Evolutionary conservation across 139 green algal species (phyloP), one percentile per base, ranked within the genome.

Genomic region (Deuterostichococcus epilithicus): DNA sequence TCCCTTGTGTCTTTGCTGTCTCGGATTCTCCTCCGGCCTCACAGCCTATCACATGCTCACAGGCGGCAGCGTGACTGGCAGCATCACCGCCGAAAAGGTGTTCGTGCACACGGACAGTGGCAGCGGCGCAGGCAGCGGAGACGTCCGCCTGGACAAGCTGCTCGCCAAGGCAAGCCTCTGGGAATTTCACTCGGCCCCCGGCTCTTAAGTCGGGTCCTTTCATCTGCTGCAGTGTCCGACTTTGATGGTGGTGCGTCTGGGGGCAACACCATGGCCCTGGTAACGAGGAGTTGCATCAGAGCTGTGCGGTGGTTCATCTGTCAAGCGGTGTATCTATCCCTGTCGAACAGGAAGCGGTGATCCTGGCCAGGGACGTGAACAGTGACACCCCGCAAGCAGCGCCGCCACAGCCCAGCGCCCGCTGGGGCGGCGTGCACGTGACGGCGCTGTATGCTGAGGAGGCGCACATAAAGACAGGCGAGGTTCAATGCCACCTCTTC

Each of bases 381-480:
- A 28, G 18, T 20, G 28, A 3, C 52, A 63, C 18, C 52, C 20
- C 52, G 18, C 13, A 5, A 20, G 13, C 52, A 20, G 13, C 5
- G 52, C 52, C 3, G 18, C 18, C 52, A 5, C 52, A 63, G 20
- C 18, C 8, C 28, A 20, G 52, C 13, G 52, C 52, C 52, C 3
- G 10, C 52, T 63, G 52, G 52, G 52, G 52, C 52, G 18, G 52
- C 52, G 52, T 63, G 52, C 52, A 63, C 52, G 20, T 63, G 13
- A 63, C 52, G 52, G 52, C 52, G 52, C 52, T 63, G 52, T 63
- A 63, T 28, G 52, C 52, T n/a, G 52, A 63, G 52, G 52, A 63
- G 52, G 52, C 52, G 52, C 52, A 63, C 52, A 63, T 63, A 13
- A 63, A 63, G 20, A 5, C 52, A 63, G 52, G 52, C 28, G 20